Percentiles rank a stretch among this genome's conserved stretches.
Conservation (phyloP, 192 early-diverging fungal genomes). For the Coemansia sp. region DNA sequence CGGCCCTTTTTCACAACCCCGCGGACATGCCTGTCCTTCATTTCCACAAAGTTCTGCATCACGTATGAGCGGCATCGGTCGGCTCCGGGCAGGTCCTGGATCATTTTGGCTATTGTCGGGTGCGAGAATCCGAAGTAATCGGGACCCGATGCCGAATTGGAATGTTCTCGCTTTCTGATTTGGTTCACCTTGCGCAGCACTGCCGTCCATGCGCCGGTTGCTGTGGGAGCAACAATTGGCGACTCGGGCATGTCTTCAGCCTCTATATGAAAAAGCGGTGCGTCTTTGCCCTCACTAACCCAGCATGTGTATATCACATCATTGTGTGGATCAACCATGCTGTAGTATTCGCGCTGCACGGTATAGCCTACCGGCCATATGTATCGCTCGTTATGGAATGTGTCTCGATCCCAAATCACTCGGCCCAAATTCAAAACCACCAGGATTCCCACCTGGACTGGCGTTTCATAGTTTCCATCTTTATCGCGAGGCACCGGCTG, state of each 20-base stretch:
- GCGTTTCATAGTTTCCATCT: conserved; percentile 69
- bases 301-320: conserved; percentile 65
- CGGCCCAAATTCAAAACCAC: conserved; percentile 70
- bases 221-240: conserved; percentile 69
- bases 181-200: conserved; percentile 77
- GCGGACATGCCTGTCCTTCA: conserved; percentile 57
- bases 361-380: conserved; percentile 91
- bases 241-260: conserved; percentile 72
- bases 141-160: conserved; percentile 80
- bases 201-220: conserved; percentile 88
- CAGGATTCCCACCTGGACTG: conserved; percentile 74
- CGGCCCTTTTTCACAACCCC: conserved; percentile 55
- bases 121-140: conserved; percentile 91
- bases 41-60: conserved; percentile 65
- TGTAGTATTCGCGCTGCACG: conserved; percentile 64
- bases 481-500: conserved; percentile 56
- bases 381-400: conserved; percentile 86
- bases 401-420: conserved; percentile 70
- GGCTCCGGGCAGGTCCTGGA: conserved; percentile 82
- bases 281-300: conserved; percentile 72
- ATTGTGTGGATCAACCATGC: conserved; percentile 63
- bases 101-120: conserved; percentile 78
- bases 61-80: conserved; percentile 70
- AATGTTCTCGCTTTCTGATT: conserved; percentile 73
- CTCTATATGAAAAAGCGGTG: conserved; percentile 76